phyloP scores from a whole-genome alignment of 768 basidiomycete species.

The Tulasnella sp. region DNA sequence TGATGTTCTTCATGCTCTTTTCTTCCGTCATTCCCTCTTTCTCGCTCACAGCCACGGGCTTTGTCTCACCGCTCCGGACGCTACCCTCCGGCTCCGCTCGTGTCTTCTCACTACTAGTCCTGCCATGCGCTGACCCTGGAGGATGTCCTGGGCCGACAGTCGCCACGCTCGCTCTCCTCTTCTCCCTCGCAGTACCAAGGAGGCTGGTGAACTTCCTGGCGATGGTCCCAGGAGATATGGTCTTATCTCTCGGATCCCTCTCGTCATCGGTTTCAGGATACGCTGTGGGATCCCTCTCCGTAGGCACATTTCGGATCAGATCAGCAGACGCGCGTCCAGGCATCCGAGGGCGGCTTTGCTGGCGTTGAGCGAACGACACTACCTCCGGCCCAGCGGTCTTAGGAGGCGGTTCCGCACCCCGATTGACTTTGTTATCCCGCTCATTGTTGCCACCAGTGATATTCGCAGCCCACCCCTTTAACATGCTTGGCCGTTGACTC shows the following conservation, averaged over 20 bases:
- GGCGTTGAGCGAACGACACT: constrained; percentile 37
- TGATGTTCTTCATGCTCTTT: constrained; percentile 8
- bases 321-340: constrained; percentile 8
- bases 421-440: constrained; percentile 32
- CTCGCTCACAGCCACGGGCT: constrained; percentile 27
- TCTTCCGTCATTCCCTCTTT: constrained; percentile 28
- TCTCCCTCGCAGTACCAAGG: constrained; percentile 31
- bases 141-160: constrained; percentile 1
- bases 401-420: constrained; percentile 28
- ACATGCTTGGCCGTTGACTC: constrained; percentile 53
- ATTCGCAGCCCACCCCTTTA: constrained; percentile 53
- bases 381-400: constrained; percentile 60
- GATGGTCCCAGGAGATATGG: constrained; percentile 52
- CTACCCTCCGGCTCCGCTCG: not conserved
- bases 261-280: constrained; percentile 16
- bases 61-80: not conserved
- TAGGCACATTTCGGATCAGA: not conserved
- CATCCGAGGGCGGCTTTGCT: not conserved
- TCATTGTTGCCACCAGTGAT: constrained; percentile 30
- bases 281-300: not conserved
- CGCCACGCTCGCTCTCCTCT: constrained; percentile 30
- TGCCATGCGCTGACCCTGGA: not conserved
- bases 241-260: constrained; percentile 23
- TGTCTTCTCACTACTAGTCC: constrained; percentile 2
- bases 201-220: constrained; percentile 69